Base-by-base conservation (phyloP, 2,329 filamentous ascomycete species). In the Epichloe bromicola region DNA sequence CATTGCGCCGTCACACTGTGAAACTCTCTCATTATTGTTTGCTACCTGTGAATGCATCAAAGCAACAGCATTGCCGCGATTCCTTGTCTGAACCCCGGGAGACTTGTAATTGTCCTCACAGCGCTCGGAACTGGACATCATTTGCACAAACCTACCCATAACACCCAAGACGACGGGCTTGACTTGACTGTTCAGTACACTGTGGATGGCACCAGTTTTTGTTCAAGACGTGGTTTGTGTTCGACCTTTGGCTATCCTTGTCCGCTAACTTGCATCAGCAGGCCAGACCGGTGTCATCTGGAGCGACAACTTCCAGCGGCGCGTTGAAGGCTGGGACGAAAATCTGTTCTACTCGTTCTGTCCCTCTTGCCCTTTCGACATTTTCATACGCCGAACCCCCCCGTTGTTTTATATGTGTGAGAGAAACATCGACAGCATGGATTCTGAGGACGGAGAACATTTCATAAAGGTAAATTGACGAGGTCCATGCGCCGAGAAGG, bases 401-500 rank as follows among this genome's bases (percentile, higher is more conserved):
- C 26, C 10, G 26, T 30, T 11, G 26, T 11, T 30, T 11, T 30
- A 30, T 30, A 11, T 8, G 8, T 30, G 3, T 30, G 26, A 10
- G 26, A 4, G 26, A 20, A 42, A 26, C 23, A 46, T 42, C 15
- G 38, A 19, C 26, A 76, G 70, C 61, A 93, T 89, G 85, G 83
- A 88, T 74, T 88, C 85, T 69, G 86, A 91, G 83, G 86, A 93
- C 82, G 87, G 87, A 68, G 82, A 88, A 75, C 72, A 86, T 70
- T 94, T 93, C 72, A 82, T 93, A 71, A 93, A 90, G 82, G 86
- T 87, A 76, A 55, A 72, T 46, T 42, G 26, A n/a, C 14, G 17
- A 46, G 30, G 5, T n/a, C 30, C 44, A 46, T 37, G 14, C 8
- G 12, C 20, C 23, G 17, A n/a, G 3, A 44, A 11, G 19, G 23